Base-by-base conservation (phyloP, 305 asterid genomes). In the Solanum hybrid region DNA sequence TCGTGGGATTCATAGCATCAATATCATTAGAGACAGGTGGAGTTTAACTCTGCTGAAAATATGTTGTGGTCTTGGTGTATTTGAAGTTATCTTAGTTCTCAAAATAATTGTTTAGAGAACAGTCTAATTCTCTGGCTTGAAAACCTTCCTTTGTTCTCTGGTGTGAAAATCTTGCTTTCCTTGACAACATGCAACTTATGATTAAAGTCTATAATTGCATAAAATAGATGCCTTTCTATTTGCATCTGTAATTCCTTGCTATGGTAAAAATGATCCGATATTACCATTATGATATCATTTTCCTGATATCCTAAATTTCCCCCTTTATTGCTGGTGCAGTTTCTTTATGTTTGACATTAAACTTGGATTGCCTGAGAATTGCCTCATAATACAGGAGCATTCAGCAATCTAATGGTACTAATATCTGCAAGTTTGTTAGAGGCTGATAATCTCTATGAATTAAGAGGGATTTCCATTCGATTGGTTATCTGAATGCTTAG, bases 21-120 rank as follows among this genome's bases (percentile, higher is more conserved):
- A 96, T 91, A 92, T 97, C 86, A 93, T 96, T 87, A 95, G 99
- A 90, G 98, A 97, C 95, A 96, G 99, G 99, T 97, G 91, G 77
- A 88, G 80, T 72, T 69, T 87, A 31, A 38, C n/a, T 81, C 72
- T 90, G 31, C 14, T 34, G 27, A 20, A 77, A 13, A 22, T n/a
- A 88, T 88, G 73, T 56, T 64, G 64, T 78, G 14, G 29, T 88
- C 76, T 56, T 31, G 46, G 32, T 56, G 87, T 31, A 22, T 11
- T 32, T 51, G 10, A 2, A 51, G 76, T 56, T 56, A 84, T 84
- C 40, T 29, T 84, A 29, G 11, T 56, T 82, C 29, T 31, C 73
- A 46, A 46, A 46, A 46, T 29, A 82, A 12, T 82, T 46, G 73
- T 17, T 46, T 22, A 29, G 40, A 46, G 87, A 3, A 42, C 27